Conservation (phyloP, 768 basidiomycete genomes). For the Mycena vulgaris region DNA sequence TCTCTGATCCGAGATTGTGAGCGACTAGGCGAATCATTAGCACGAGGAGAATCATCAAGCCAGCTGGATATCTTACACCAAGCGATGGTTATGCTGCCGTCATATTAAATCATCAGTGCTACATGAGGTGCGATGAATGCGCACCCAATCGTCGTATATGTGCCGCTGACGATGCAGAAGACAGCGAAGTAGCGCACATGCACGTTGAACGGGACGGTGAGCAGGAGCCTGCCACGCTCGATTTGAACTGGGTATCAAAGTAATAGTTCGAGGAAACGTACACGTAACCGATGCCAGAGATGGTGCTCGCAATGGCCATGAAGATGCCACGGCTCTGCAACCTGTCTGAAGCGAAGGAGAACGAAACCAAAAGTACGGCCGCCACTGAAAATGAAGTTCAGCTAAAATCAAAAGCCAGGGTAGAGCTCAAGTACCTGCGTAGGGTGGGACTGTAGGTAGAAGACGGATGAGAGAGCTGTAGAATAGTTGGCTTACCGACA, state of each 20-base stretch:
- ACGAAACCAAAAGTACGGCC: constrained; percentile 70
- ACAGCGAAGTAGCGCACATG: constrained; percentile 84
- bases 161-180: constrained; percentile 84
- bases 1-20: constrained; percentile 85
- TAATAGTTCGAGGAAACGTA: constrained; percentile 45
- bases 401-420: background rate
- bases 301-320: constrained; percentile 58
- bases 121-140: too few species aligned
- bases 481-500: background rate
- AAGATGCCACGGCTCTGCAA: constrained; percentile 72
- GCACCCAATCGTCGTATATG: constrained; percentile 79
- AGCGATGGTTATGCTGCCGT: constrained; percentile 67
- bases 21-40: constrained; percentile 59
- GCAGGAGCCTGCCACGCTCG: constrained; percentile 61
- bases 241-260: background rate
- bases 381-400: constrained; percentile 55
- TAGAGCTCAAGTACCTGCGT: constrained; percentile 54
- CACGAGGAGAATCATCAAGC: background rate
- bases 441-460: constrained; percentile 74
- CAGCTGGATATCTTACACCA: constrained; percentile 71
- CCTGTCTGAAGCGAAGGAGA: constrained; percentile 77
- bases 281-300: constrained; percentile 77
- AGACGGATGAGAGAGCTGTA: background rate
- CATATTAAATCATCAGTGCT: background rate
- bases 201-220: constrained; percentile 66